Base-by-base conservation (phyloP, 139 green algal genomes). In the Haematococcus lacustris region DNA sequence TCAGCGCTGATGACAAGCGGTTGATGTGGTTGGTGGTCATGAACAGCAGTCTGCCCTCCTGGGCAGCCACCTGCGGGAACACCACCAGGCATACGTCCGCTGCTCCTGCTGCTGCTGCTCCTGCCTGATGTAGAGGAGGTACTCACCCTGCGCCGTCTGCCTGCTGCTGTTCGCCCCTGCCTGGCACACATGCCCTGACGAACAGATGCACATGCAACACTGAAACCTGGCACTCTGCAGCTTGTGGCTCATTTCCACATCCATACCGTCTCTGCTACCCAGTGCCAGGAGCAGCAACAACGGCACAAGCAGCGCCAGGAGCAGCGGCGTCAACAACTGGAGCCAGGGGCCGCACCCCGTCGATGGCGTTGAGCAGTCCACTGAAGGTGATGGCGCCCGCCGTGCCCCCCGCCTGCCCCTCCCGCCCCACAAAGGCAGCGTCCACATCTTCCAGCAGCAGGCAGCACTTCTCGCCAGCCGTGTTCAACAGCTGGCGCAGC, bases 11-110 rank as follows among this genome's bases (percentile, higher is more conserved):
- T 37, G 60, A 73, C 17, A 90, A 70, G 1, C 71, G 62, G 21
- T 88, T 77, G 7, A 84, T 68, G 57, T 90, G 82, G 61, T 90
- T 90, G 30, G 82, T 88, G 37, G 85, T 90, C 80, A 90, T 85
- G 73, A 90, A 79, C 40, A 90, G 64, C 51, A 90, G 74, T 2
- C 80, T 73, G 1, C 82, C 80, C 78, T 85, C 75, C 67, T 87
- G 78, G 5, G 78, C 75, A 1, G 74, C 71, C 3, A 75, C 68
- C 68, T 73, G 68, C 3, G 41, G 2, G 26, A 38, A 39, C n/a
- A 7, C 28, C 61, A 68, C 32, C 17, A 23, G 3, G n/a, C 7
- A 33, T 34, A 39, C 64, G 32, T 3, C 64, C 32, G 38, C 38
- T 57, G n/a, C 23, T 53, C 17, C 43, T 28, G 43, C 9, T 28